Evolutionary conservation across 2,329 filamentous ascomycete species (phyloP).

Genomic region (Lojkania enalia): DNA sequence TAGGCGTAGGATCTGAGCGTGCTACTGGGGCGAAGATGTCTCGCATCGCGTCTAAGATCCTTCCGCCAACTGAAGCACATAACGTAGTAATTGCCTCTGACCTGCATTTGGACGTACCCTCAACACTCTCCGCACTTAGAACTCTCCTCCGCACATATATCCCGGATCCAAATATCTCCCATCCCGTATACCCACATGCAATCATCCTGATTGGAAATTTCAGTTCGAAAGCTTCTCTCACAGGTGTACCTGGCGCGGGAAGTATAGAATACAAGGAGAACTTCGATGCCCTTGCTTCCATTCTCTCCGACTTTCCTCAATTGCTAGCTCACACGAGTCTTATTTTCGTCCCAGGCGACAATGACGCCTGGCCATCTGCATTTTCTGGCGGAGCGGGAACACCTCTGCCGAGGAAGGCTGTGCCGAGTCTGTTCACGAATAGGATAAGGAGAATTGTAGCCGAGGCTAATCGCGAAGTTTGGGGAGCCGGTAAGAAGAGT

Average conservation of each 20-base stretch:
- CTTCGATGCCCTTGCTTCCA: slow-evolving; percentile 83
- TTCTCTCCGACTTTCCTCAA: slow-evolving; percentile 79
- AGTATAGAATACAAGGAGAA: slow-evolving; percentile 97
- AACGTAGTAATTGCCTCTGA: slow-evolving; percentile 80
- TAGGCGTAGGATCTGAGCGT: slow-evolving; percentile 87
- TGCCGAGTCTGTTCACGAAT: slow-evolving; percentile 90
- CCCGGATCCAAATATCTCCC: slow-evolving; percentile 56
- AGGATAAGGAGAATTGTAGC: slow-evolving; percentile 80
- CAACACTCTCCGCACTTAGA: slow-evolving; percentile 77
- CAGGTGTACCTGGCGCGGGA: slow-evolving; percentile 69
- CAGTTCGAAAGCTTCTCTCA: slow-evolving; percentile 59
- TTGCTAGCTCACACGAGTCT: slow-evolving; percentile 81
- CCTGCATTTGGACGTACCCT: slow-evolving; percentile 81
- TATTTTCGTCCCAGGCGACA: slow-evolving; percentile 92
- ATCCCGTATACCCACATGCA: slow-evolving; percentile 68
- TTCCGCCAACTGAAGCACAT: slow-evolving; percentile 49
- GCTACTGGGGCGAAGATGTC: slow-evolving; percentile 83
- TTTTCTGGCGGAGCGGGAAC: slow-evolving; percentile 76
- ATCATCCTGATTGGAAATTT: slow-evolving; percentile 91
- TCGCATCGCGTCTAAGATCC: slow-evolving; percentile 70
- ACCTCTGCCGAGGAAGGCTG: slow-evolving; percentile 68
- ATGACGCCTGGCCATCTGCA: slow-evolving; percentile 93
- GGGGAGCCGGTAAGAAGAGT: slow-evolving; percentile 49
- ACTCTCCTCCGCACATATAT: slow-evolving; percentile 78
- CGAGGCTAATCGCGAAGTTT: slow-evolving; percentile 71